Percentiles rank a stretch among this genome's conserved stretches.
Conservation (phyloP, 805 yeast genomes). For the Nakazawaea ernobii region DNA sequence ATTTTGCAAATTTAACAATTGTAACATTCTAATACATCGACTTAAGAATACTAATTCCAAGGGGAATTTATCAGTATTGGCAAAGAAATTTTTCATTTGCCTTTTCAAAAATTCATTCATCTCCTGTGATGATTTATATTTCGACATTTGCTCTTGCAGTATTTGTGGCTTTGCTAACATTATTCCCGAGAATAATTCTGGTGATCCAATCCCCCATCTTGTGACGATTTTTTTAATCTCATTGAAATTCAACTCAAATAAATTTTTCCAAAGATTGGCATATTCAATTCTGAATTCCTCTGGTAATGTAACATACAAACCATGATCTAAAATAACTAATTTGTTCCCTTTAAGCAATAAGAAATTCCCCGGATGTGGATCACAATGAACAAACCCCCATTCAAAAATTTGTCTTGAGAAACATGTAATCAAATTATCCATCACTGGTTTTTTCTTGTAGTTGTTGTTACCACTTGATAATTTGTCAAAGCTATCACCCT, state of each 20-base stretch:
- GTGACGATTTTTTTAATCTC: slow-evolving; percentile 43
- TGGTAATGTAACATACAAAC: slow-evolving; percentile 54
- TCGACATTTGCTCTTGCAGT: slow-evolving; percentile 18
- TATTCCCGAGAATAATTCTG: slow-evolving; percentile 56
- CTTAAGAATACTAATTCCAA: slow-evolving; percentile 58
- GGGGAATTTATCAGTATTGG: slow-evolving; percentile 64
- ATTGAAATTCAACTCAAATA: slow-evolving; percentile 46
- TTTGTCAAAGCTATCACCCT: slow-evolving; percentile 42
- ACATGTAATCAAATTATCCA: slow-evolving; percentile 44
- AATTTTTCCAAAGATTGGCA: slow-evolving; percentile 55
- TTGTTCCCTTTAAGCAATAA: slow-evolving; percentile 44
- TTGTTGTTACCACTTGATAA: neutral
- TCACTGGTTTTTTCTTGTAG: slow-evolving; percentile 33
- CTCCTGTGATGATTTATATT: slow-evolving; percentile 30
- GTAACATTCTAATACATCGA: slow-evolving; percentile 70
- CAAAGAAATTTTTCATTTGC: slow-evolving; percentile 48
- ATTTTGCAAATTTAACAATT: slow-evolving; percentile 56
- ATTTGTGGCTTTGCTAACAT: slow-evolving; percentile 44
- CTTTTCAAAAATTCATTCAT: slow-evolving; percentile 36
- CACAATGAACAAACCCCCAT: slow-evolving; percentile 69
- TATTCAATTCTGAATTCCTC: slow-evolving; percentile 50
- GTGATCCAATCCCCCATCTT: slow-evolving; percentile 66
- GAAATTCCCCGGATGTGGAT: slow-evolving; percentile 80
- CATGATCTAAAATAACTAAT: slow-evolving; percentile 70
- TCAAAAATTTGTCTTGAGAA: slow-evolving; percentile 55